Conservation (phyloP, 345 rosid species). For the Corchorus olitorius region DNA sequence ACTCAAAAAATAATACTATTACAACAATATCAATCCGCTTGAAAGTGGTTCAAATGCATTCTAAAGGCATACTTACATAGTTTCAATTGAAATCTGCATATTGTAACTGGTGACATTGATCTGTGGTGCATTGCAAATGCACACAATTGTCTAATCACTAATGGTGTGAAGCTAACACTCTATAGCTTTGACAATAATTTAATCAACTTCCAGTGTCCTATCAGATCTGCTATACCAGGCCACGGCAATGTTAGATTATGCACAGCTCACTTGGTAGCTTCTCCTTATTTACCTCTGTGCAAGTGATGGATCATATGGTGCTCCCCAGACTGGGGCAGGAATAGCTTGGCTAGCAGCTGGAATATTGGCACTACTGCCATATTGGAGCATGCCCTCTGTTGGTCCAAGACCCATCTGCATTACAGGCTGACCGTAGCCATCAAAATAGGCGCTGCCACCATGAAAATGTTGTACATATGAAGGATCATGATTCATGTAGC, state of each 20-base stretch:
- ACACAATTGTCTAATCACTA: not conserved
- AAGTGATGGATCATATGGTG: conserved; percentile 35
- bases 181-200: not conserved
- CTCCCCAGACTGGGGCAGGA: conserved; percentile 29
- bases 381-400: conserved; percentile 29
- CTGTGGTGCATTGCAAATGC: not conserved
- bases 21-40: not conserved
- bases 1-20: not conserved
- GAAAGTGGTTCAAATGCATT: not conserved
- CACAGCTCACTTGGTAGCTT: not conserved
- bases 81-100: not conserved
- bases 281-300: conserved; percentile 19
- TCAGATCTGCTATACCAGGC: not conserved
- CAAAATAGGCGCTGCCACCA: conserved; percentile 23
- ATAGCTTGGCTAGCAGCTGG: conserved; percentile 21
- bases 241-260: not conserved
- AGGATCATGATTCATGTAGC: conserved; percentile 31
- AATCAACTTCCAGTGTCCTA: not conserved
- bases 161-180: not conserved
- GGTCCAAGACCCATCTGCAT: conserved; percentile 27
- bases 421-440: conserved; percentile 34
- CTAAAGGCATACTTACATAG: not conserved
- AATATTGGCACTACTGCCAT: conserved; percentile 25
- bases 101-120: not conserved
- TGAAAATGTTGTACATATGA: conserved; percentile 28